Percentiles rank a stretch among this genome's conserved stretches.
Conservation (phyloP, 768 basidiomycete genomes). For the Astraeus odoratus region DNA sequence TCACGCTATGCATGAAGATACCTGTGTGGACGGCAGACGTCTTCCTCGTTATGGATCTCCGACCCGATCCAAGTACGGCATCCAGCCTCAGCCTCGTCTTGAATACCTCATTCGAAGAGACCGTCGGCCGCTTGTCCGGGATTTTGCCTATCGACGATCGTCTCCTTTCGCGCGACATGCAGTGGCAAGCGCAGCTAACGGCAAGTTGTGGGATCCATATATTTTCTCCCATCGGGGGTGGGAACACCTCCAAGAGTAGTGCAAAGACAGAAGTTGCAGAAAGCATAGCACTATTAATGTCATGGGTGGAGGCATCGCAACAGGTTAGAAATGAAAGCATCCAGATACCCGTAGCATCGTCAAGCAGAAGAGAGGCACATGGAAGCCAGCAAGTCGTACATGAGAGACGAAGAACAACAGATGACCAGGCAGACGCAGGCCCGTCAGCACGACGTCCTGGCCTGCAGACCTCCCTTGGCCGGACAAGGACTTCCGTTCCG, state of each 20-base stretch:
- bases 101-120: constrained; percentile 37
- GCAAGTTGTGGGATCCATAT: constrained; percentile 52
- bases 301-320: constrained; percentile 33
- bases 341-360: neutral
- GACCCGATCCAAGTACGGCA: constrained; percentile 40
- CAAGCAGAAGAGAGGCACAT: constrained; percentile 1
- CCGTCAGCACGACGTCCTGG: constrained; percentile 5
- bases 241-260: constrained; percentile 9
- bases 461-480: neutral
- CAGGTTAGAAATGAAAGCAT: constrained; percentile 15
- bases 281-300: constrained; percentile 39
- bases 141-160: constrained; percentile 41
- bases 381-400: neutral
- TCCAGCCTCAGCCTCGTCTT: constrained; percentile 47
- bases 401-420: neutral
- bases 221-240: constrained; percentile 32
- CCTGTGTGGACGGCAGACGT: constrained; percentile 24
- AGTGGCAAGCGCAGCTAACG: constrained; percentile 61
- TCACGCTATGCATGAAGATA: constrained; percentile 42
- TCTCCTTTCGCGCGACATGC: constrained; percentile 36
- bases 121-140: constrained; percentile 39
- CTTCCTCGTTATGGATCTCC: constrained; percentile 59
- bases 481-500: constrained; percentile 3
- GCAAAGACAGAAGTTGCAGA: constrained; percentile 34
- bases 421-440: neutral